Evolutionary conservation across 768 basidiomycete species (phyloP), one percentile per base, ranked within the genome.

Genomic region (Mycena vulgaris): DNA sequence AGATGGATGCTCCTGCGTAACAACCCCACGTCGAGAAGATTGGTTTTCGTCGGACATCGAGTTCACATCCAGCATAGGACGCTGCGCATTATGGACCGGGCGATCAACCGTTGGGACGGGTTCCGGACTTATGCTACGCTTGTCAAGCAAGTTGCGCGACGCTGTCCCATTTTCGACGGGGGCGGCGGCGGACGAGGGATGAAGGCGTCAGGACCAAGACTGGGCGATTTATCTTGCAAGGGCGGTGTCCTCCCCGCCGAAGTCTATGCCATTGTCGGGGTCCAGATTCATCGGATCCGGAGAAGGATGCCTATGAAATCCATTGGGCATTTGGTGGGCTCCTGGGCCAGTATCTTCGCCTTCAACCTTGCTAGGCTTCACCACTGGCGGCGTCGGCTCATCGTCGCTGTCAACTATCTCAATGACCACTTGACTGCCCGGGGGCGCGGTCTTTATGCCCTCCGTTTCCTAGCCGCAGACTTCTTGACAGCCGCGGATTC

Each of bases 391-490:
- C 33, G 63, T 1, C 19, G 61, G 48, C 21, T 72, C 71, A 3
- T 72, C 71, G 52, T 72, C 71, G 30, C 63, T 68, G 49, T 68
- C 71, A 30, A 33, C 3, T 33, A 72, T 68, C 19, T 52, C 62
- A 27, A 72, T 31, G 9, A 68, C 19, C 3, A 59, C 66, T 28
- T 17, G n/a, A 25, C n/a, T n/a, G 1, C 14, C 28, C 17, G 45
- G 37, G 0, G 30, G 45, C 23, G 39, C n/a, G 17, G 25, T 16
- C 27, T 35, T 40, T 23, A 45, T 11, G 7, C 37, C 56, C 3
- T 25, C 53, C 9, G n/a, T n/a, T 70, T 70, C 30, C 63, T 51
- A 1, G 30, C 62, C 30, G 69, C 63, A 35, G 63, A 60, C 37
- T 27, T 59, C 31, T 40, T 37, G 27, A 23, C 16, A 3, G 35